These are phyloP conservation scores for Lavandula angustifolia DNA, from an alignment of 257 asterid species.

Conservation along the genomic window DNA sequence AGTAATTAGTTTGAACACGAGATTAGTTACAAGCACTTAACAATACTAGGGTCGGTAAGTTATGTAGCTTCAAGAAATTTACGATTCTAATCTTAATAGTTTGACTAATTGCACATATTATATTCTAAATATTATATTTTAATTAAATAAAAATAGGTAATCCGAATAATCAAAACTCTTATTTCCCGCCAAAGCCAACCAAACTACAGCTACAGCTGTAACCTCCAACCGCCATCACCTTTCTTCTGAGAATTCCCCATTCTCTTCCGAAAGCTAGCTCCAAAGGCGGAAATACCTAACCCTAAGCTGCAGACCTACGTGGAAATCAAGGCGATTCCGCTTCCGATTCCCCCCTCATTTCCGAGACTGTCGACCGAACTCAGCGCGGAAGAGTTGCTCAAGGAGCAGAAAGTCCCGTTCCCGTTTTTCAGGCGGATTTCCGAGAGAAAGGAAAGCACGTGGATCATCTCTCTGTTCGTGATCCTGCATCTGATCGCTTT, in stretches of 20 bases:
- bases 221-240: constrained; percentile 19
- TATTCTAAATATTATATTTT: too few relatives aligned
- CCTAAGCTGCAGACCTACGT: constrained; percentile 40
- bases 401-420: constrained; percentile 57
- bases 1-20: too few relatives aligned
- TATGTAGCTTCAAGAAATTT: too few relatives aligned
- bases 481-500: constrained; percentile 68
- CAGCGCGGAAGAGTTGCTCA: constrained; percentile 46
- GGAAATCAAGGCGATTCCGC: constrained; percentile 41
- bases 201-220: constrained; percentile 9
- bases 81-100: too few relatives aligned
- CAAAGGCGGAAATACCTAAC: constrained; percentile 28
- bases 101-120: too few relatives aligned
- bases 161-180: background rate
- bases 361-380: constrained; percentile 49
- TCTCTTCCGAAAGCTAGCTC: constrained; percentile 4
- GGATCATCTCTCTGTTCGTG: constrained; percentile 76
- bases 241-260: background rate
- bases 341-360: constrained; percentile 15
- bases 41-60: too few relatives aligned
- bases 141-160: too few relatives aligned
- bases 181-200: constrained; percentile 16
- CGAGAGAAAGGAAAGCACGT: constrained; percentile 64
- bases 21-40: too few relatives aligned
- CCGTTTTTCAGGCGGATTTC: constrained; percentile 71